These are phyloP conservation scores for Globisporangium barbulae DNA, from an alignment of 352 stramenopile genomes.

Conservation along the genomic window DNA sequence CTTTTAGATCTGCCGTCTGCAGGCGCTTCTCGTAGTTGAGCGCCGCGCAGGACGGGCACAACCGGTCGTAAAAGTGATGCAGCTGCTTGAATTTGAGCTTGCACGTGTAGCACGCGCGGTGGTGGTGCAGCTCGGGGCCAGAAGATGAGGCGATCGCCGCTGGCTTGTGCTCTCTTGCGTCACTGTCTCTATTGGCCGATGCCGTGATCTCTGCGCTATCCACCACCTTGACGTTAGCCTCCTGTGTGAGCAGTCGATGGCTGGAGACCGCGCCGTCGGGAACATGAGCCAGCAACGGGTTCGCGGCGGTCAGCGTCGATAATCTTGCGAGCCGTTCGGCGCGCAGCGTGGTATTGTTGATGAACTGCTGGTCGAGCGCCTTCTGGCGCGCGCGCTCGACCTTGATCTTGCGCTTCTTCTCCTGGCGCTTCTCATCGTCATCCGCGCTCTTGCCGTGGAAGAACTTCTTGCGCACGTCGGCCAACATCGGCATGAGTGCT, in stretches of 20 bases:
- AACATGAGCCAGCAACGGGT: conserved; percentile 59
- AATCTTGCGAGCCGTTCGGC: conserved; percentile 56
- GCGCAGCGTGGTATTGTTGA: conserved; percentile 80
- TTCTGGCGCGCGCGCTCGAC: conserved; percentile 62
- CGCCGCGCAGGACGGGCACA: conserved; percentile 91
- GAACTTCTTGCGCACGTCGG: conserved; percentile 57
- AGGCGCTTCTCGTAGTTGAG: conserved; percentile 94
- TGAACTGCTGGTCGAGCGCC: conserved; percentile 70
- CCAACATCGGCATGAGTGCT: conserved; percentile 53
- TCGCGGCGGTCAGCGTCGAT: conserved; percentile 46
- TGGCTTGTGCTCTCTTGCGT: not conserved
- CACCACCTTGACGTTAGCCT: conserved; percentile 5
- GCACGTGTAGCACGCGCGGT: conserved; percentile 94
- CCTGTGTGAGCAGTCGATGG: conserved; percentile 19
- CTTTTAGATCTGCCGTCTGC: conserved; percentile 78
- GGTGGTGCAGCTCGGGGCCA: conserved; percentile 63
- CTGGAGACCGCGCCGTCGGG: conserved; percentile 42
- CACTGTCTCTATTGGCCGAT: not conserved
- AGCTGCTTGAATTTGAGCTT: conserved; percentile 91
- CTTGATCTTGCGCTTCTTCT: conserved; percentile 67
- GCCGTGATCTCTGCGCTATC: not conserved
- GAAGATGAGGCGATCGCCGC: not conserved
- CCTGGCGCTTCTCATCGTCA: conserved; percentile 41
- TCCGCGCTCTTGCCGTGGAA: conserved; percentile 54
- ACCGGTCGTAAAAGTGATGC: conserved; percentile 93